These are phyloP conservation scores for Paraconiothyrium brasiliense DNA, from an alignment of 2,329 filamentous ascomycete genomes.

Conservation along the genomic window DNA sequence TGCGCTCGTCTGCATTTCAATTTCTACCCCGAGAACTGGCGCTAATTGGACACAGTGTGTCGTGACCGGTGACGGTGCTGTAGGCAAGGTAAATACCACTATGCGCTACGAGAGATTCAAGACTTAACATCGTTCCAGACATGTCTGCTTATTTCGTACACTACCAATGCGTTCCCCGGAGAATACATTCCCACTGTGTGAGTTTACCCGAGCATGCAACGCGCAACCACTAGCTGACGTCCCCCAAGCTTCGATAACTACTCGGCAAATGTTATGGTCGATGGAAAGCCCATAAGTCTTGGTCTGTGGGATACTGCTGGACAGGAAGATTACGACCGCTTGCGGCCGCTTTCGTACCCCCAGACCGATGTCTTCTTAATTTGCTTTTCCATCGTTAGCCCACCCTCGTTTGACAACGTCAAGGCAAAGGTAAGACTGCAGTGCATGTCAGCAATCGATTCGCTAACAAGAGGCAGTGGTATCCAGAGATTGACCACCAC, in stretches of 20 bases:
- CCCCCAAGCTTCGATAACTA: conserved; percentile 90
- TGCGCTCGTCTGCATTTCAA: conserved; percentile 50
- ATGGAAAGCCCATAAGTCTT: conserved; percentile 96
- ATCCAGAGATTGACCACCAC: conserved; percentile 96
- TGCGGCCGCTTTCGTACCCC: conserved; percentile 94
- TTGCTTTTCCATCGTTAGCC: conserved; percentile 98
- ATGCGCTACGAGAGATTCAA: conserved; percentile 22
- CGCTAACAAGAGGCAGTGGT: conserved; percentile 72
- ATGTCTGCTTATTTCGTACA: conserved; percentile 98
- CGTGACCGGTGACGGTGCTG: conserved; percentile 98
- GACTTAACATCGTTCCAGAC: conserved; percentile 69
- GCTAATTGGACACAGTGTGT: conserved; percentile 74
- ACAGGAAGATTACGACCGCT: conserved; percentile 97
- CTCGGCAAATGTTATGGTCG: conserved; percentile 98
- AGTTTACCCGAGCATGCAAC: conserved; percentile 45
- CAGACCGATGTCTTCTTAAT: conserved; percentile 99
- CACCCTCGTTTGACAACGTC: conserved; percentile 98
- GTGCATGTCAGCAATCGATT: conserved; percentile 4
- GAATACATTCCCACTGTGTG: conserved; percentile 99
- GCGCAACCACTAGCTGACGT: conserved; percentile 34
- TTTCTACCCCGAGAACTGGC: background rate
- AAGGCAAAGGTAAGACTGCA: conserved; percentile 82
- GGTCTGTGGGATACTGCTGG: conserved; percentile 98
- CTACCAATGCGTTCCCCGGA: conserved; percentile 98
- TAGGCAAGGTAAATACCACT: conserved; percentile 81